Evolutionary conservation across 2,329 filamentous ascomycete species (phyloP), one percentile per base, ranked within the genome.

Genomic region (Paecilomyces sp.): DNA sequence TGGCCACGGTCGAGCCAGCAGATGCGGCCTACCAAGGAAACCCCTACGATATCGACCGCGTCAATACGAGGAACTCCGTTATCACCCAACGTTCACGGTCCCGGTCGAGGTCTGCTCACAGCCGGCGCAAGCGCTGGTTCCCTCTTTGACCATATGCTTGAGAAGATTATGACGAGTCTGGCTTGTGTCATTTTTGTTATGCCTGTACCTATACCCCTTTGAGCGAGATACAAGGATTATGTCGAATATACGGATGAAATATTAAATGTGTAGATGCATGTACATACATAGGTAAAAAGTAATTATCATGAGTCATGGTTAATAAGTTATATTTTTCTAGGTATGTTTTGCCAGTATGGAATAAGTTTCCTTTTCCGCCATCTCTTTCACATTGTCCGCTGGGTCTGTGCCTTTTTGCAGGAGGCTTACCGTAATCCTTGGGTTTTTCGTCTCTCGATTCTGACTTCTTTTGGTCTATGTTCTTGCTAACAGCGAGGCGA

Each of bases 11-110:
- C 36, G 15, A 47, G 18, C 36, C 15, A 18, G 15, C 15, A n/a
- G 36, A 47, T 34, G 61, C 63, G 15, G 36, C 59, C 25, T 73
- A 72, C 54, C 65, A 72, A 47, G 67, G 63, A 11, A 71, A 64
- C 36, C 70, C 70, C 6, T 73, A 65, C 54, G 69, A 72, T 41
- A 71, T 73, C 34, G 70, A 73, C 60, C 67, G 64, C 5, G 68
- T 72, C 24, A 70, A 72, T 57, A 73, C 70, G 25, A 60, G 63
- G 22, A 68, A 67, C 18, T 71, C 69, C 12, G 61, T 67, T 2
- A 68, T 68, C 30, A 66, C 66, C 6, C 65, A 65, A 15, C 61
- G 60, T 9, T 66, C 66, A 25, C 60, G 36, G 4, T 47, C 36
- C 8, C 36, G 36, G 15, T 47, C 36, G 15, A n/a, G 36, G 36